Evolutionary conservation across 2,329 filamentous ascomycete species (phyloP).

Genomic region (Orbilia quercus): DNA sequence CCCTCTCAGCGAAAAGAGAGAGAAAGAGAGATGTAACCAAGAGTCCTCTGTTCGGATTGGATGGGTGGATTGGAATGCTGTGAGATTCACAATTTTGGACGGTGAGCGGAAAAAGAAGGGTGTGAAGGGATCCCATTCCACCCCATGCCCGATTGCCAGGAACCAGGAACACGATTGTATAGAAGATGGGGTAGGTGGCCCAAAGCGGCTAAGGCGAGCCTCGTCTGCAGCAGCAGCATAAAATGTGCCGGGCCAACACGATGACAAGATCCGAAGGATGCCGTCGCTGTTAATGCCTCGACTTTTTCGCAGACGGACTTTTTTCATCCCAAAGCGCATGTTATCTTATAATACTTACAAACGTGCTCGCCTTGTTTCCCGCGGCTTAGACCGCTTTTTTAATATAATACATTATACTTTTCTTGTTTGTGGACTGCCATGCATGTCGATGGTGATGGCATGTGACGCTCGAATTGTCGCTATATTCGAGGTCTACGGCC

Average conservation of each 20-base stretch:
- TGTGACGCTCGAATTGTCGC: too few relatives aligned
- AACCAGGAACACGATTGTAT: slow-evolving; percentile 54
- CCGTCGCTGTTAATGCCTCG: slow-evolving; percentile 45
- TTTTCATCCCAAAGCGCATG: slow-evolving; percentile 52
- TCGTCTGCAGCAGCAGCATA: slow-evolving; percentile 45
- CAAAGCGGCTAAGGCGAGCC: slow-evolving; percentile 52
- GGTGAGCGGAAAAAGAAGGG: slow-evolving; percentile 34
- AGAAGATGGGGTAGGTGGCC: slow-evolving; percentile 44
- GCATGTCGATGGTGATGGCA: too few relatives aligned
- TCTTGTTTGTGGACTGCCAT: background rate
- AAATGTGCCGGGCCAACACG: slow-evolving; percentile 40
- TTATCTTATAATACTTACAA: slow-evolving; percentile 15
- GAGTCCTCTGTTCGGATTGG: too few relatives aligned
- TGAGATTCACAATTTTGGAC: slow-evolving; percentile 22
- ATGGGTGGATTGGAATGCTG: too few relatives aligned
- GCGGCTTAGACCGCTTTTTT: slow-evolving; percentile 48
- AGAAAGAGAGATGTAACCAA: too few relatives aligned
- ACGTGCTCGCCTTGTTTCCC: slow-evolving; percentile 50
- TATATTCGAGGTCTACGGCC: too few relatives aligned
- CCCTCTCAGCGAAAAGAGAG: background rate
- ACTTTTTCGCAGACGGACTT: too few relatives aligned
- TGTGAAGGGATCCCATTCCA: too few relatives aligned
- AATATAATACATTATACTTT: too few relatives aligned
- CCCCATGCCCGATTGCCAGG: slow-evolving; percentile 56
- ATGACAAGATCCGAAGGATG: slow-evolving; percentile 56